Evolutionary conservation across 176 grass and related monocot species (phyloP).

Genomic region (Carex myosuroides): DNA sequence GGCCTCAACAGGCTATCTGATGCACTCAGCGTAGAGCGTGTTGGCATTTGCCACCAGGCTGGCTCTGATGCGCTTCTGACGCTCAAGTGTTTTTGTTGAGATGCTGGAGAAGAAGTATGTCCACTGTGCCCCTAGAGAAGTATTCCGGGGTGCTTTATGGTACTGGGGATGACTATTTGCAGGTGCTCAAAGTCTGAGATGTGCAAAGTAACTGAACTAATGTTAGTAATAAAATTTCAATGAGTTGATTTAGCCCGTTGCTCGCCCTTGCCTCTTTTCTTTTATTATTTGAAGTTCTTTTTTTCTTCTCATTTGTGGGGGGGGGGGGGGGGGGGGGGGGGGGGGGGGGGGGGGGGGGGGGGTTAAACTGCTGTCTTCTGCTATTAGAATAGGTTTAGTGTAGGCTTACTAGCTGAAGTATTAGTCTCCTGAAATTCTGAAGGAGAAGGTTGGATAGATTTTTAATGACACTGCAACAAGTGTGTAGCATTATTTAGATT

Average conservation of each 20-base stretch:
- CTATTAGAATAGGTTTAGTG: background rate
- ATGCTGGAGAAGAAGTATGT: conserved; percentile 49
- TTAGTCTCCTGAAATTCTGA: background rate
- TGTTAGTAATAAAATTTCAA: conserved; percentile 34
- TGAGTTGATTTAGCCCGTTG: conserved; percentile 20
- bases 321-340: background rate
- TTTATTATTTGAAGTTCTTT: background rate
- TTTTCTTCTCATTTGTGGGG: background rate
- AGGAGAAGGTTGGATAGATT: background rate
- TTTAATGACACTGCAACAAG: background rate
- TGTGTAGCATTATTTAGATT: background rate
- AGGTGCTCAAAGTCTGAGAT: conserved; percentile 41
- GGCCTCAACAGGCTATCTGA: conserved; percentile 64
- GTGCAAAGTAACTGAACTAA: conserved; percentile 43
- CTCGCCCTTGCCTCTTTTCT: conserved; percentile 14
- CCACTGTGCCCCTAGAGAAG: conserved; percentile 24
- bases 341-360: too few species aligned
- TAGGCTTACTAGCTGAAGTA: background rate
- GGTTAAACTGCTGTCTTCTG: background rate
- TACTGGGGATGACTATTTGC: conserved; percentile 35
- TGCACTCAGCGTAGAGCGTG: conserved; percentile 33
- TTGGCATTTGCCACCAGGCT: conserved; percentile 64
- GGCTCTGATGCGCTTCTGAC: conserved; percentile 61
- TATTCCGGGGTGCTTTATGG: conserved; percentile 77
- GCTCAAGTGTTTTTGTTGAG: conserved; percentile 28